phyloP scores from a whole-genome alignment of 2,329 filamentous ascomycete species.

The Sclerotinia minor region DNA sequence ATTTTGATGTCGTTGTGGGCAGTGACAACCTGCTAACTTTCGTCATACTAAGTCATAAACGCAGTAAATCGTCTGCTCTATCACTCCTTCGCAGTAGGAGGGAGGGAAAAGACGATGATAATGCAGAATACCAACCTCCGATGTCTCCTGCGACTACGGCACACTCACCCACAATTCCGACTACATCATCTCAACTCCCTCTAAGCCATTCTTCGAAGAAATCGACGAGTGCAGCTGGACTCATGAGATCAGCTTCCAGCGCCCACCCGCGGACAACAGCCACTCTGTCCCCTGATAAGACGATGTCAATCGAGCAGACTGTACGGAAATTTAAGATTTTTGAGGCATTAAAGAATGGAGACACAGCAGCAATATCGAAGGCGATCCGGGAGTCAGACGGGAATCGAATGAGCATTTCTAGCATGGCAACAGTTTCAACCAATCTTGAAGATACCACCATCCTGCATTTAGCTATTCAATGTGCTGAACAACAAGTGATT shows the following conservation, averaged over 20 bases:
- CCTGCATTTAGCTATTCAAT: constrained; percentile 91
- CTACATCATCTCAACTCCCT: constrained; percentile 32
- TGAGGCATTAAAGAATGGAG: constrained; percentile 85
- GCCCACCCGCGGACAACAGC: constrained; percentile 25
- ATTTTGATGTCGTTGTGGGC: background rate
- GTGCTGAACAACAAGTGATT: constrained; percentile 86
- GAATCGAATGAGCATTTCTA: constrained; percentile 47
- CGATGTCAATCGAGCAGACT: constrained; percentile 78
- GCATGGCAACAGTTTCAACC: constrained; percentile 42
- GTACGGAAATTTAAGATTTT: constrained; percentile 93
- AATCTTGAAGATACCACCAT: constrained; percentile 80
- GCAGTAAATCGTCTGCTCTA: constrained; percentile 55
- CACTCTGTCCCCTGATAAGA: constrained; percentile 36
- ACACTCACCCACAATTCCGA: constrained; percentile 33
- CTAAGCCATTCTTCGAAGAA: constrained; percentile 35
- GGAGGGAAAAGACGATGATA: constrained; percentile 41
- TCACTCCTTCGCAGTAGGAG: constrained; percentile 53
- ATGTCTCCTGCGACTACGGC: constrained; percentile 34
- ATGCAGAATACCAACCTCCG: constrained; percentile 38
- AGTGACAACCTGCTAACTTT: constrained; percentile 14
- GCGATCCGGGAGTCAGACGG: constrained; percentile 67
- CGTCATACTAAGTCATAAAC: constrained; percentile 45
- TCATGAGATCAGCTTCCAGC: constrained; percentile 35
- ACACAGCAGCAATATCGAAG: constrained; percentile 85
- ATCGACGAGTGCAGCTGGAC: constrained; percentile 37